phyloP scores from a whole-genome alignment of 176 grass and related monocot species.

The Metroxylon sagu region DNA sequence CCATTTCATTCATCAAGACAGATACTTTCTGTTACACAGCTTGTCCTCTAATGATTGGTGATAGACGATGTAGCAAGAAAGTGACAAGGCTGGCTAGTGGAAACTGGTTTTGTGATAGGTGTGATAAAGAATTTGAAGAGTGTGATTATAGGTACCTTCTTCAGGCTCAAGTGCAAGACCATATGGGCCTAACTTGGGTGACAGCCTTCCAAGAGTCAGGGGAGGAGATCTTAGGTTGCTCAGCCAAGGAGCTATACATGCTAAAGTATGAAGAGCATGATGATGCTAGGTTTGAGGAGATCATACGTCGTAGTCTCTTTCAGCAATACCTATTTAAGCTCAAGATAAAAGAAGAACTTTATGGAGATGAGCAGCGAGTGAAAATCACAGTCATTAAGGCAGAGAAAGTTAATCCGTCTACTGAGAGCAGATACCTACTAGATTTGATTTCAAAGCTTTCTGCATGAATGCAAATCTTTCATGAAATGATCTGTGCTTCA shows the following conservation, averaged over 20 bases:
- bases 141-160: slow-evolving; percentile 91
- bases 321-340: slow-evolving; percentile 53
- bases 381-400: slow-evolving; percentile 61
- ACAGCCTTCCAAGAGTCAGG: slow-evolving; percentile 84
- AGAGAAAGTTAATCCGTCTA: slow-evolving; percentile 55
- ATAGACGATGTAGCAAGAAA: slow-evolving; percentile 75
- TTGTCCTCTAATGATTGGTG: slow-evolving; percentile 65
- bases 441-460: slow-evolving; percentile 32
- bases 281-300: slow-evolving; percentile 43
- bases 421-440: slow-evolving; percentile 67
- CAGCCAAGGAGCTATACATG: slow-evolving; percentile 51
- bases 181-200: slow-evolving; percentile 61
- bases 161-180: slow-evolving; percentile 86
- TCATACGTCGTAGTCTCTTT: slow-evolving; percentile 47
- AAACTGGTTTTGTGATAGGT: slow-evolving; percentile 68
- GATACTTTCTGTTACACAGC: slow-evolving; percentile 79
- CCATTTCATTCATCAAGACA: slow-evolving; percentile 68
- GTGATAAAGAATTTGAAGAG: slow-evolving; percentile 75
- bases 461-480: neutral
- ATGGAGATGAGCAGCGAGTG: slow-evolving; percentile 64
- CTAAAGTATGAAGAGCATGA: slow-evolving; percentile 34
- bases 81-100: slow-evolving; percentile 44
- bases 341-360: slow-evolving; percentile 83
- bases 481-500: too few relatives aligned
- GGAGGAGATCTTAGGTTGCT: slow-evolving; percentile 64